phyloP scores from a whole-genome alignment of 2,329 filamentous ascomycete species.

The Dactylellina parvicollis region DNA sequence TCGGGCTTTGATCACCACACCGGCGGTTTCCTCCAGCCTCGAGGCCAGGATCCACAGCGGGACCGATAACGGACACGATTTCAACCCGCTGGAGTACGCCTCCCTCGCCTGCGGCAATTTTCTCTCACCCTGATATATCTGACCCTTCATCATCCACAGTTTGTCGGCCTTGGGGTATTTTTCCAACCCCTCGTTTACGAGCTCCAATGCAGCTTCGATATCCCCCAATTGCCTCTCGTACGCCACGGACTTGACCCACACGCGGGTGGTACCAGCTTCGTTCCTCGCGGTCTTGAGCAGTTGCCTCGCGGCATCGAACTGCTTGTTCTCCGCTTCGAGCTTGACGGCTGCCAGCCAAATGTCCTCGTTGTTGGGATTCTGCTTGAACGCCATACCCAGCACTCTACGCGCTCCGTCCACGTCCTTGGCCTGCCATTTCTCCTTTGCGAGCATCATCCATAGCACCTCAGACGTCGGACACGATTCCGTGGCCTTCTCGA shows the following conservation, averaged over 20 bases:
- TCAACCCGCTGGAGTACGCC: conserved; percentile 86
- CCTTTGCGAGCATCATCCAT: conserved; percentile 95
- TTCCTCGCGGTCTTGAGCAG: conserved; percentile 83
- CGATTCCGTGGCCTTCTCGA: conserved; percentile 93
- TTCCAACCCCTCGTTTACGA: conserved; percentile 85
- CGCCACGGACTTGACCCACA: conserved; percentile 95
- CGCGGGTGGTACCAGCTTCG: conserved; percentile 91
- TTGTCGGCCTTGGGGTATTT: conserved; percentile 87
- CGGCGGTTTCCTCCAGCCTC: conserved; percentile 84
- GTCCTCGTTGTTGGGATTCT: conserved; percentile 96
- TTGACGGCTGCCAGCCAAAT: conserved; percentile 98
- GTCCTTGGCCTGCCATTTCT: conserved; percentile 89
- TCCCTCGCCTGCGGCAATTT: conserved; percentile 86
- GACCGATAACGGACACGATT: conserved; percentile 83
- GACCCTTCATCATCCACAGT: conserved; percentile 98
- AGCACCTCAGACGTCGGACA: conserved; percentile 90
- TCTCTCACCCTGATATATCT: conserved; percentile 87
- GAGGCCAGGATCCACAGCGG: conserved; percentile 90
- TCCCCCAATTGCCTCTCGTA: conserved; percentile 89
- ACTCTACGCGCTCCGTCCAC: conserved; percentile 87
- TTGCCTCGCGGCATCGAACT: conserved; percentile 81
- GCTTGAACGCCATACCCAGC: conserved; percentile 87
- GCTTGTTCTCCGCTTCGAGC: conserved; percentile 87
- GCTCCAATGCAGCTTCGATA: conserved; percentile 80
- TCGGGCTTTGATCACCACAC: conserved; percentile 87